A percentile compares a stretch with the other conserved stretches of the same genome.
phyloP scores from a whole-genome alignment of 2,329 filamentous ascomycete genomes.

The Trichoderma pleuroti region DNA sequence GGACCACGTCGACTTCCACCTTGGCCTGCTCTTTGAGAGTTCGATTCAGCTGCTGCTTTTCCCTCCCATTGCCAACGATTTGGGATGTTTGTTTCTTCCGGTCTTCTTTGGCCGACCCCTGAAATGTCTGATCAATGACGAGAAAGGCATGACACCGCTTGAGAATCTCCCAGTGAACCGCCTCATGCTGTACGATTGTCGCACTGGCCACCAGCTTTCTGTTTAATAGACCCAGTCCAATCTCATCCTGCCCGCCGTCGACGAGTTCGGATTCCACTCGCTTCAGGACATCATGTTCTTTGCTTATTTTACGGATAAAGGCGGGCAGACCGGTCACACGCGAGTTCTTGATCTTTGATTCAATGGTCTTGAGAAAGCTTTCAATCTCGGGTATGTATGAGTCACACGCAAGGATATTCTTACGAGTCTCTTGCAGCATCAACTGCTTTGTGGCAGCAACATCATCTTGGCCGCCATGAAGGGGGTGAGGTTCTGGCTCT shows the following conservation, averaged over 20 bases:
- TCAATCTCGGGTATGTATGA: constrained; percentile 23
- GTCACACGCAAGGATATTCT: constrained; percentile 16
- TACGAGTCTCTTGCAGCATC: constrained; percentile 18
- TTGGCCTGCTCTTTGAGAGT: constrained; percentile 34
- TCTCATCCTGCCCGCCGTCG: constrained; percentile 1
- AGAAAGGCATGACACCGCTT: constrained; percentile 33
- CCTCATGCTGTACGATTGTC: constrained; percentile 25
- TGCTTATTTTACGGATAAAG: constrained; percentile 24
- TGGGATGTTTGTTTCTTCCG: constrained; percentile 26
- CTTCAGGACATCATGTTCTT: constrained; percentile 21
- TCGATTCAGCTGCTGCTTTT: constrained; percentile 32
- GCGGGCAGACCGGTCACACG: constrained; percentile 25
- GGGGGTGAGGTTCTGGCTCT: not conserved
- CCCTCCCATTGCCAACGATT: constrained; percentile 23
- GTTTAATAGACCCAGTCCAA: constrained; percentile 18
- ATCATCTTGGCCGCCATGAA: not conserved
- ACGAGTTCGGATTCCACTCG: constrained; percentile 18
- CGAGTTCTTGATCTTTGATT: constrained; percentile 11
- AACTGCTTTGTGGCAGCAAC: not conserved
- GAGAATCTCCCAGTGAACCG: constrained; percentile 32
- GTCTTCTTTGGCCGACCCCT: constrained; percentile 30
- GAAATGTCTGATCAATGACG: constrained; percentile 33
- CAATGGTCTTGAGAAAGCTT: constrained; percentile 19
- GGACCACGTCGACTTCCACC: constrained; percentile 36
- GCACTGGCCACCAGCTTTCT: constrained; percentile 27